These are phyloP conservation scores for Daldinia loculata DNA, from an alignment of 495 filamentous ascomycete genomes.

Conservation along the genomic window DNA sequence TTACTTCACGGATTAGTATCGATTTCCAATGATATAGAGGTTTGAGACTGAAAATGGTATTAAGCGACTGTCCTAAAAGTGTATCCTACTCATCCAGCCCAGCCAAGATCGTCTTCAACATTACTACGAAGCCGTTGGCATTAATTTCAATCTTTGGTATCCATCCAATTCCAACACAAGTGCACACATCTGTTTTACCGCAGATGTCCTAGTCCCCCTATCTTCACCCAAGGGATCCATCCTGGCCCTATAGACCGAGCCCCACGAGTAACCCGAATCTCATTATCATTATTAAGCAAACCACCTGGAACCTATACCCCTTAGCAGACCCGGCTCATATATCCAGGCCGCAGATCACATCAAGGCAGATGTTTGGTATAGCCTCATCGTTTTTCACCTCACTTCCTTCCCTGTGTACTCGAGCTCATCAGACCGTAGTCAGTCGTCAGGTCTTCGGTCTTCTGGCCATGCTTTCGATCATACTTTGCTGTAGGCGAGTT, in stretches of 20 bases:
- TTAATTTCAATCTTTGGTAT: neutral
- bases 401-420: constrained; percentile 15
- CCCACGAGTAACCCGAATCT: neutral
- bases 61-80: neutral
- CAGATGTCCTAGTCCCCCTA: neutral
- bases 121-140: neutral
- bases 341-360: neutral
- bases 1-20: neutral
- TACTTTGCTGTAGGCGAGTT: constrained; percentile 7
- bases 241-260: neutral
- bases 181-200: neutral
- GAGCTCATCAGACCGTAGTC: constrained; percentile 26
- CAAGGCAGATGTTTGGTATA: neutral
- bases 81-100: neutral
- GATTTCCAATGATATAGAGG: neutral
- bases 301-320: neutral
- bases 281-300: neutral
- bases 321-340: neutral
- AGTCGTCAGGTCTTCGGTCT: neutral
- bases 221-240: neutral
- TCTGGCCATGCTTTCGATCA: constrained; percentile 14
- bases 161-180: neutral
- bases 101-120: neutral
- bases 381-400: neutral
- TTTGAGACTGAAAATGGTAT: neutral